Evolutionary conservation across 2,329 filamentous ascomycete genomes (phyloP).

Genomic region (Ophiostoma australiae): DNA sequence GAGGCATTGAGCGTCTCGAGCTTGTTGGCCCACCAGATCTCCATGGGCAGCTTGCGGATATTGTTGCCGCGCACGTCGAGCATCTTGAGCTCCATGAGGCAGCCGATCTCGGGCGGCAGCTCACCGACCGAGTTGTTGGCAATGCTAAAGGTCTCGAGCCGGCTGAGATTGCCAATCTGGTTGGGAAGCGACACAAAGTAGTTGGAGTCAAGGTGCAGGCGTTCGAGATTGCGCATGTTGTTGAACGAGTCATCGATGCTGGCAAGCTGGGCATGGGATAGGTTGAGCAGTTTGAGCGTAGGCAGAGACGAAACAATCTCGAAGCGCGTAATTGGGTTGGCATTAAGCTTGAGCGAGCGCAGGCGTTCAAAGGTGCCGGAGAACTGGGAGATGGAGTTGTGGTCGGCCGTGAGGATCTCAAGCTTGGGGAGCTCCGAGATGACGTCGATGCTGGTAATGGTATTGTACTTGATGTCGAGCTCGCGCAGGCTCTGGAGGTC

Average conservation of each 20-base stretch:
- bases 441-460: slow-evolving; percentile 80
- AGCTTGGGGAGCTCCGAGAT: slow-evolving; percentile 78
- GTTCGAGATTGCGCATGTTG: slow-evolving; percentile 80
- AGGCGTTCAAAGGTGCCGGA: slow-evolving; percentile 82
- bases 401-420: slow-evolving; percentile 82
- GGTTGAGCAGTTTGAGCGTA: slow-evolving; percentile 77
- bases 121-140: slow-evolving; percentile 84
- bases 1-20: slow-evolving; percentile 91
- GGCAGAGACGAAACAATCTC: slow-evolving; percentile 72
- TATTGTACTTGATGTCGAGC: slow-evolving; percentile 91
- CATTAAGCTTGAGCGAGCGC: slow-evolving; percentile 80
- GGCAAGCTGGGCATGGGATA: slow-evolving; percentile 86
- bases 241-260: slow-evolving; percentile 85
- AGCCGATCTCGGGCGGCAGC: slow-evolving; percentile 82
- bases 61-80: slow-evolving; percentile 93
- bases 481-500: slow-evolving; percentile 76
- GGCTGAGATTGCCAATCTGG: slow-evolving; percentile 76
- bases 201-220: slow-evolving; percentile 87
- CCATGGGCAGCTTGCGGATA: slow-evolving; percentile 77
- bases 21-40: slow-evolving; percentile 93
- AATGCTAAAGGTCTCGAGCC: slow-evolving; percentile 87
- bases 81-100: slow-evolving; percentile 74
- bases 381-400: slow-evolving; percentile 89
- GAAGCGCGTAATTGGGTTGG: slow-evolving; percentile 92
- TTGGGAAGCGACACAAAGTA: slow-evolving; percentile 87